Evolutionary conservation across 768 basidiomycete species (phyloP).

Genomic region (Leccinum sublutescens): DNA sequence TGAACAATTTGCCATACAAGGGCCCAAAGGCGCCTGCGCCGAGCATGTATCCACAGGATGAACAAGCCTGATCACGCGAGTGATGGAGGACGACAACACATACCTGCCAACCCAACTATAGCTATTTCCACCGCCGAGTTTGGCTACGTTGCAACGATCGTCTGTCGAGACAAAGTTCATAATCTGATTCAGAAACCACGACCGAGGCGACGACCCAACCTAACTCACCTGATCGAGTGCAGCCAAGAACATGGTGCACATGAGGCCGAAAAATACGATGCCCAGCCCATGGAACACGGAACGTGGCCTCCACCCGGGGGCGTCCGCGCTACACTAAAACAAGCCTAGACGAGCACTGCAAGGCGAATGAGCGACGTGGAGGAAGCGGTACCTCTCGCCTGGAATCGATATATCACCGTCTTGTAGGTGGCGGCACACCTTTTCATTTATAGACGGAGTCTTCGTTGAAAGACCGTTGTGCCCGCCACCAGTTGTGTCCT

Average conservation of each 20-base stretch:
- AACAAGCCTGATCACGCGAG: neutral
- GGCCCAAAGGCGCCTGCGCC: constrained; percentile 66
- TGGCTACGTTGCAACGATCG: constrained; percentile 67
- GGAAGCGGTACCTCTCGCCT: too few relatives aligned
- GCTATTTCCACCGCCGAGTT: constrained; percentile 58
- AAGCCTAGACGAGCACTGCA: too few relatives aligned
- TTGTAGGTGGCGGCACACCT: too few relatives aligned
- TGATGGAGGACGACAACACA: constrained; percentile 9
- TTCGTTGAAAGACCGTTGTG: too few relatives aligned
- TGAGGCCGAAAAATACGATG: constrained; percentile 30
- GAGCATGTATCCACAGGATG: constrained; percentile 62
- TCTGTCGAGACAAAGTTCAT: constrained; percentile 35
- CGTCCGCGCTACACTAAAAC: too few relatives aligned
- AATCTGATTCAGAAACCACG: neutral
- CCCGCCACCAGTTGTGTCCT: too few relatives aligned
- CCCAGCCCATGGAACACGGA: constrained; percentile 7
- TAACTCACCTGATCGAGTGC: constrained; percentile 57
- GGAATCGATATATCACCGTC: too few relatives aligned
- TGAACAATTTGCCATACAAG: constrained; percentile 76
- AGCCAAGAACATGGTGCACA: constrained; percentile 36
- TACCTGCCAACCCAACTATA: constrained; percentile 79
- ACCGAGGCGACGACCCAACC: neutral
- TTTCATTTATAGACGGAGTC: too few relatives aligned
- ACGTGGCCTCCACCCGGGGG: too few relatives aligned
- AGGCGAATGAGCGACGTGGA: too few relatives aligned